These are phyloP conservation scores for Daldinia grandis DNA, from an alignment of 495 filamentous ascomycete genomes.

Conservation along the genomic window DNA sequence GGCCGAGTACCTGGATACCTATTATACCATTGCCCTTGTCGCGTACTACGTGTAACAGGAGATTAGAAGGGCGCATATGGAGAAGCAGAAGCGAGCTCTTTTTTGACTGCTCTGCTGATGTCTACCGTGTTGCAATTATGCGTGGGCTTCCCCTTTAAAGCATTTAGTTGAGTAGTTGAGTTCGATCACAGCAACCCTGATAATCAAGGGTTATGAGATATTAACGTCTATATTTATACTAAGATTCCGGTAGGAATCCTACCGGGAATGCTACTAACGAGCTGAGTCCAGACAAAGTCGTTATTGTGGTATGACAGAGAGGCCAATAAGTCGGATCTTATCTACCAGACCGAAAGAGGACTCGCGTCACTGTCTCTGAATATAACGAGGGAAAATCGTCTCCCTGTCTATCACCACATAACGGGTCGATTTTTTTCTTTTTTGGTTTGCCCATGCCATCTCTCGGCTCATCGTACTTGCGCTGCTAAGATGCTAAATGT, in stretches of 20 bases:
- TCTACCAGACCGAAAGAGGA: conserved; percentile 20
- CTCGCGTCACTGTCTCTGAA: conserved; percentile 36
- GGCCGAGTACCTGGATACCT: too few relatives aligned
- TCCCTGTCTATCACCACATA: conserved; percentile 30
- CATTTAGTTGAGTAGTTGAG: too few relatives aligned
- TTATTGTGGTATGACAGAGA: conserved; percentile 7
- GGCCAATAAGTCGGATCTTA: conserved; percentile 20
- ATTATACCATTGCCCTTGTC: conserved; percentile 11
- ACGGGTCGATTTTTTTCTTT: conserved; percentile 25
- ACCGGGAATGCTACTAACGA: conserved; percentile 17
- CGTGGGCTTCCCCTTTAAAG: not conserved
- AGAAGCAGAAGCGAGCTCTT: conserved; percentile 30
- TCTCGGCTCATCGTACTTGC: conserved; percentile 23
- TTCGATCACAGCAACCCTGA: not conserved
- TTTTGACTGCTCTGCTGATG: conserved; percentile 12
- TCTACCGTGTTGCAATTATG: conserved; percentile 17
- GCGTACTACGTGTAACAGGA: conserved; percentile 21
- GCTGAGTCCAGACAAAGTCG: conserved; percentile 12
- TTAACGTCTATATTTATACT: conserved; percentile 34
- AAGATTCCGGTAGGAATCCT: conserved; percentile 12
- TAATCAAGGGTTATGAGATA: conserved; percentile 16
- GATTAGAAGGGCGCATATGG: conserved; percentile 18
- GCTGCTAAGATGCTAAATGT: conserved; percentile 31
- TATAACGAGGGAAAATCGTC: conserved; percentile 12
- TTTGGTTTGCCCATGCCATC: conserved; percentile 20